phyloP scores from a whole-genome alignment of 108 stramenopile genomes.

The Cafeteria roenbergensis region DNA sequence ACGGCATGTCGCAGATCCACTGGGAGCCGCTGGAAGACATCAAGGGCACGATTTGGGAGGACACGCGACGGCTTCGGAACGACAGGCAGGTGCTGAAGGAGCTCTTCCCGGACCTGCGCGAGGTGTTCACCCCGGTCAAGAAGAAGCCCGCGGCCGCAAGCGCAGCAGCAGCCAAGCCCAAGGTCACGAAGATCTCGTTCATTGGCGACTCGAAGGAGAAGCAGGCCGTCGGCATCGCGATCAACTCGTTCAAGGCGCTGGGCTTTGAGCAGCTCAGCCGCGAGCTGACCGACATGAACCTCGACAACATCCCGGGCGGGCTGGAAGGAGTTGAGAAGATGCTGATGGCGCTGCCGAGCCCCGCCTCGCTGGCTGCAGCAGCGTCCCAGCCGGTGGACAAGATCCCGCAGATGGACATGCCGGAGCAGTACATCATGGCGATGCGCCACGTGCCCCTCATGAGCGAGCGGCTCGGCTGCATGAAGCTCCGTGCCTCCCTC shows the following conservation, averaged over 20 bases:
- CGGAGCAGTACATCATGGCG: not conserved
- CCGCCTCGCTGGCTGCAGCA: not conserved
- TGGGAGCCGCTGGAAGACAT: not conserved
- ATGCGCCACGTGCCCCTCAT: not conserved
- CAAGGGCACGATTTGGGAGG: not conserved
- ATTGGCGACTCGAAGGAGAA: not conserved
- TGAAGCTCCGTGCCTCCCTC: too few species aligned
- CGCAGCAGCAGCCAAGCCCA: not conserved
- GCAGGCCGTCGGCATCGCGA: not conserved
- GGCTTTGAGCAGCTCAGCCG: not conserved
- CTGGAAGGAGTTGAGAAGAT: not conserved
- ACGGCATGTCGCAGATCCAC: not conserved
- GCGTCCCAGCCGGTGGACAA: not conserved
- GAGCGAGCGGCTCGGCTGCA: not conserved
- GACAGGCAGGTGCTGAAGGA: not conserved
- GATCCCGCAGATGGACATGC: not conserved
- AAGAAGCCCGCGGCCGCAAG: too few species aligned
- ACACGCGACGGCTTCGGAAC: not conserved
- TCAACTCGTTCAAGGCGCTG: not conserved
- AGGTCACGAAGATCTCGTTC: not conserved
- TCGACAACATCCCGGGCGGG: not conserved
- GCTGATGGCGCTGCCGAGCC: not conserved
- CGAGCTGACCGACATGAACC: not conserved
- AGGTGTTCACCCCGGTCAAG: not conserved
- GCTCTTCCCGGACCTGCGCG: slow-evolving; percentile 1